Percentiles rank a stretch among this genome's conserved stretches.
Evolutionary conservation across 345 rosid genomes (phyloP).

Genomic region (Eucalyptus polyanthemos): DNA sequence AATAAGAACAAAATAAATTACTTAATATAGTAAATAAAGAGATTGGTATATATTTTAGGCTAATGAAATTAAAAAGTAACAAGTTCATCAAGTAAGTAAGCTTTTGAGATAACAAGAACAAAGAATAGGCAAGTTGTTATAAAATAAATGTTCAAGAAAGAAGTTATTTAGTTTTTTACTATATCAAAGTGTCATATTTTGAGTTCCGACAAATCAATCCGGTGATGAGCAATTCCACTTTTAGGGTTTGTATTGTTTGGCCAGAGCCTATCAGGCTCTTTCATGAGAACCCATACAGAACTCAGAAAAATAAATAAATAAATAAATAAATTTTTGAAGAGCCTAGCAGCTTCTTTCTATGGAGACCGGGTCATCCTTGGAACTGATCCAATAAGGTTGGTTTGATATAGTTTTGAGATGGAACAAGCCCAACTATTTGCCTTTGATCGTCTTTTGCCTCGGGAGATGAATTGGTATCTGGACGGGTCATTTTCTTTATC

Average conservation of each 20-base stretch:
- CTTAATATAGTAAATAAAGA: neutral
- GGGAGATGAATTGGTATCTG: neutral
- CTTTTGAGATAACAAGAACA: no score
- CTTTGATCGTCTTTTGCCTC: neutral
- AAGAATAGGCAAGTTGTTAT: no score
- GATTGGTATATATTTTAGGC: neutral
- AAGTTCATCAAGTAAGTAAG: no score
- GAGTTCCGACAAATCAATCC: neutral
- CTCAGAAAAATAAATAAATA: neutral
- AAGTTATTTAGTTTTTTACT: no score
- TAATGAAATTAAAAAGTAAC: no score
- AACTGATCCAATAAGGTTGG: fast-evolving
- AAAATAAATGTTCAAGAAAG: no score
- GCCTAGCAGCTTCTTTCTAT: neutral
- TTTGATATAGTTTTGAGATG: neutral
- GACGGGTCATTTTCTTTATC: neutral
- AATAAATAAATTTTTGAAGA: neutral
- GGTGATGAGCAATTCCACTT: neutral
- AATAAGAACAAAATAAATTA: neutral
- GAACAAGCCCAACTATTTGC: neutral
- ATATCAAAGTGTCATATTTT: neutral
- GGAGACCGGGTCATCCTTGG: neutral
- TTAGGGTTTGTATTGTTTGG: neutral
- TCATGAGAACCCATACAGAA: neutral
- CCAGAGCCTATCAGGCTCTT: neutral